phyloP scores from a whole-genome alignment of 2,329 filamentous ascomycete genomes.

The Fusarium subtropicale region DNA sequence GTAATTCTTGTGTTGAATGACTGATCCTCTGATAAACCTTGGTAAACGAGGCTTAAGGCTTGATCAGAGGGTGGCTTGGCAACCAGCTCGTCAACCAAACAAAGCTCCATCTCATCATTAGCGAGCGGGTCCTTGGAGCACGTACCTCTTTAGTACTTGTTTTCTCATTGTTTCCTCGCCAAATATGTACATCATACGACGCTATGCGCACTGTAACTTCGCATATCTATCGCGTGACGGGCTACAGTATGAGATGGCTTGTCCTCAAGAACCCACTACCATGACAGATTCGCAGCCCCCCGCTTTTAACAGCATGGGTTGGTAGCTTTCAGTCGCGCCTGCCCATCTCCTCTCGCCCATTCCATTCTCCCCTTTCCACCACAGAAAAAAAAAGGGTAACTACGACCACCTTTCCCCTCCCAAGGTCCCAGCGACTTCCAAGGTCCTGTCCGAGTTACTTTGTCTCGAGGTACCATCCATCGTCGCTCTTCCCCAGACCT shows the following conservation, averaged over 20 bases:
- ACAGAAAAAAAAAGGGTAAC: slow-evolving; percentile 50
- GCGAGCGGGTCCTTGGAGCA: slow-evolving; percentile 25
- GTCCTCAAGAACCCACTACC: neutral
- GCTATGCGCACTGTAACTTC: slow-evolving; percentile 16
- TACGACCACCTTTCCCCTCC: slow-evolving; percentile 49
- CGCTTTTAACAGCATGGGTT: slow-evolving; percentile 35
- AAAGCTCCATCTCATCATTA: slow-evolving; percentile 17
- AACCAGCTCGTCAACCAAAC: slow-evolving; percentile 27
- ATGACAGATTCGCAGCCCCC: slow-evolving; percentile 22
- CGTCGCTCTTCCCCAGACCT: slow-evolving; percentile 45
- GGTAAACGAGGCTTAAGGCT: slow-evolving; percentile 27
- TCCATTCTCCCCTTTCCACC: slow-evolving; percentile 49
- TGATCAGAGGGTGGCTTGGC: slow-evolving; percentile 37
- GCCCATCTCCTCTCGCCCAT: slow-evolving; percentile 48
- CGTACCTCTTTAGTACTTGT: slow-evolving; percentile 43
- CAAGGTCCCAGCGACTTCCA: slow-evolving; percentile 49
- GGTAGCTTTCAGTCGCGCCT: slow-evolving; percentile 47
- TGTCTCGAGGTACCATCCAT: slow-evolving; percentile 54
- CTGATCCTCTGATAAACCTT: slow-evolving; percentile 24
- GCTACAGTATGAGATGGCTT: slow-evolving; percentile 1
- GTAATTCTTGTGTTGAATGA: slow-evolving; percentile 16
- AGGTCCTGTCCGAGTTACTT: slow-evolving; percentile 56
- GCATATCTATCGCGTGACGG: accelerated
- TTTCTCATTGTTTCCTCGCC: slow-evolving; percentile 35
- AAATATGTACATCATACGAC: slow-evolving; percentile 10